A percentile compares a stretch with the other conserved stretches of the same genome.
phyloP scores from a whole-genome alignment of 2,329 filamentous ascomycete species.

The Calonectria pteridis region DNA sequence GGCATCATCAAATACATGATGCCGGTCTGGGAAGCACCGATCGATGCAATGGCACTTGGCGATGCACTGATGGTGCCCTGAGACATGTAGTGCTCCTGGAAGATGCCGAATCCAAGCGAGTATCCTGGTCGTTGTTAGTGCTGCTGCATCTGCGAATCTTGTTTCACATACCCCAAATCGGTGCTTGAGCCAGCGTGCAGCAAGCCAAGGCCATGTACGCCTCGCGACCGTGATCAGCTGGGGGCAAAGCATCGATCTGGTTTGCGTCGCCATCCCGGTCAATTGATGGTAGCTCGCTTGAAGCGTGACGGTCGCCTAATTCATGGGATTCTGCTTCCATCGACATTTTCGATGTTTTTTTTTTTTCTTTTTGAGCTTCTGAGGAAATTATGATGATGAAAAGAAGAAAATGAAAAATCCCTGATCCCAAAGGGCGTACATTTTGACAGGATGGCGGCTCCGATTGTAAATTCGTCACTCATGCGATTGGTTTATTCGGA shows the following conservation, averaged over 20 bases:
- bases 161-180: constrained; percentile 48
- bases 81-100: constrained; percentile 74
- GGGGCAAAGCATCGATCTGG: constrained; percentile 40
- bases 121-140: constrained; percentile 37
- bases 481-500: constrained; percentile 18
- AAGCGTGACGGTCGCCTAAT: constrained; percentile 21
- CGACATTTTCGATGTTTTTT: constrained; percentile 23
- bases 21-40: constrained; percentile 48
- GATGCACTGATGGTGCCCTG: constrained; percentile 67
- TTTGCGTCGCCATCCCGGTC: not conserved
- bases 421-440: not conserved
- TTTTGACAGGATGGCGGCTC: not conserved
- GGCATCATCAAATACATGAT: constrained; percentile 67
- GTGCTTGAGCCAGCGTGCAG: constrained; percentile 48
- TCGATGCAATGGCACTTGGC: constrained; percentile 40
- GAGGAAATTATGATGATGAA: not conserved
- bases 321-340: constrained; percentile 27
- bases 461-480: constrained; percentile 29
- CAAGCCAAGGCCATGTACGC: constrained; percentile 48
- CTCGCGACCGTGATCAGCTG: constrained; percentile 45
- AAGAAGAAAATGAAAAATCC: not conserved
- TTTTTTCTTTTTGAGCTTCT: too few relatives aligned
- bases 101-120: constrained; percentile 70
- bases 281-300: not conserved
- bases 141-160: not conserved